phyloP scores from a whole-genome alignment of 1,139 yeast species.

The Zygosaccharomyces pseudobailii region DNA sequence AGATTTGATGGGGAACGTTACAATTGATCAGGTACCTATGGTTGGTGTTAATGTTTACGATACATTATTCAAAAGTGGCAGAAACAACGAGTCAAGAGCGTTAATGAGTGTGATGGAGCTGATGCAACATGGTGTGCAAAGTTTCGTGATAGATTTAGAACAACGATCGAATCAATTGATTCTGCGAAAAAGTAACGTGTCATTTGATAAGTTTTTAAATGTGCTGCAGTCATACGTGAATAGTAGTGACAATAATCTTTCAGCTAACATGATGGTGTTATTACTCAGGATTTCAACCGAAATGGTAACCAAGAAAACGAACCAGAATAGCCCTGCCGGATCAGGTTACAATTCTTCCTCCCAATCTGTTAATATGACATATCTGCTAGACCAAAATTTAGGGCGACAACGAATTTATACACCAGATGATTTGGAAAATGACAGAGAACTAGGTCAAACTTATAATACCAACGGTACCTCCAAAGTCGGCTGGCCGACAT shows the following conservation, averaged over 20 bases:
- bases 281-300: slow-evolving; percentile 37
- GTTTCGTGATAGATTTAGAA: slow-evolving; percentile 58
- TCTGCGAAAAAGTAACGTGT: slow-evolving; percentile 55
- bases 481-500: slow-evolving; percentile 40
- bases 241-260: slow-evolving; percentile 51
- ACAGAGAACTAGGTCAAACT: slow-evolving; percentile 23
- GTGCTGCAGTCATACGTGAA: slow-evolving; percentile 40
- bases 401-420: slow-evolving; percentile 32
- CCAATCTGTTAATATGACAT: slow-evolving; percentile 11
- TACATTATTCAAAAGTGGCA: slow-evolving; percentile 43
- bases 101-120: slow-evolving; percentile 39
- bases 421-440: slow-evolving; percentile 31
- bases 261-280: slow-evolving; percentile 51
- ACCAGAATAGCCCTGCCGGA: slow-evolving; percentile 4
- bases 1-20: slow-evolving; percentile 52
- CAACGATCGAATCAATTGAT: slow-evolving; percentile 49
- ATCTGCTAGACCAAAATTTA: slow-evolving; percentile 16
- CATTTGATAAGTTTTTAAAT: slow-evolving; percentile 39
- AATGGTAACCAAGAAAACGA: slow-evolving; percentile 1
- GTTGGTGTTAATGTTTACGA: slow-evolving; percentile 56
- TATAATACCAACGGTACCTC: slow-evolving; percentile 18
- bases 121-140: slow-evolving; percentile 49
- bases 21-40: slow-evolving; percentile 53
- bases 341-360: slow-evolving; percentile 10
- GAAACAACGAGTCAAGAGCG: slow-evolving; percentile 48